Evolutionary conservation across 192 early-diverging fungal species (phyloP), one percentile per base, ranked within the genome.

Genomic region (Linderina pennispora): DNA sequence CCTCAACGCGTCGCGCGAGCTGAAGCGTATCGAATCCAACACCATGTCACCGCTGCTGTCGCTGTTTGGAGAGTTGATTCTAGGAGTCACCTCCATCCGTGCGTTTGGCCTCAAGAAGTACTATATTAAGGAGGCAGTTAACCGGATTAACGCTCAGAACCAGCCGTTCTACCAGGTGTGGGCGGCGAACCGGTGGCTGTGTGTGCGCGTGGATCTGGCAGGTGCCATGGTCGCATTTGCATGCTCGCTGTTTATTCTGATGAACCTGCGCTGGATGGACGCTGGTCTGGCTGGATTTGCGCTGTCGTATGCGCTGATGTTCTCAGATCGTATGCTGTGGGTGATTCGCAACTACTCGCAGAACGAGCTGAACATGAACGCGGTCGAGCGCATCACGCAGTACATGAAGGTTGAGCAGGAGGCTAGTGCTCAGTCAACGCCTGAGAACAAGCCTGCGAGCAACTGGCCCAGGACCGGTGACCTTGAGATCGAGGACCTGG

Each of bases 341-440:
- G 37, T 85, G 23, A 75, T 94, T 43, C 82, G 92, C 23, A 77
- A 62, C 54, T 87, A 87, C 52, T 76, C 79, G 31, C 39, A 68
- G 33, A 86, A 88, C 67, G 91, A 96, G 72, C 83, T 91, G 76
- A 77, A 80, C 43, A 66, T 94, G 79, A 94, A 89, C 36, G 70
- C 85, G 2, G 78, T 93, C 23, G 93, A 97, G 58, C 83, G 93
- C 43, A 69, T 94, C 5, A 46, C 55, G 3, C 90, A 97, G 58
- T 97, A 94, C 53, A 45, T 85, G 46, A 31, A 65, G 2, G 65
- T 93, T 38, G 87, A 87, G 18, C 81, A 92, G 48, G 94, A 97
- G 48, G 74, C 81, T 0, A 56, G 83, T 11, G 70, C 75, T 32
- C 53, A 86, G 15, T 71, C 80, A 44, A 56, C 70, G 18, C 60